Percentiles rank a stretch among this genome's conserved stretches.
Evolutionary conservation across 2,329 filamentous ascomycete genomes (phyloP).

Genomic region (Colletotrichum lentis): DNA sequence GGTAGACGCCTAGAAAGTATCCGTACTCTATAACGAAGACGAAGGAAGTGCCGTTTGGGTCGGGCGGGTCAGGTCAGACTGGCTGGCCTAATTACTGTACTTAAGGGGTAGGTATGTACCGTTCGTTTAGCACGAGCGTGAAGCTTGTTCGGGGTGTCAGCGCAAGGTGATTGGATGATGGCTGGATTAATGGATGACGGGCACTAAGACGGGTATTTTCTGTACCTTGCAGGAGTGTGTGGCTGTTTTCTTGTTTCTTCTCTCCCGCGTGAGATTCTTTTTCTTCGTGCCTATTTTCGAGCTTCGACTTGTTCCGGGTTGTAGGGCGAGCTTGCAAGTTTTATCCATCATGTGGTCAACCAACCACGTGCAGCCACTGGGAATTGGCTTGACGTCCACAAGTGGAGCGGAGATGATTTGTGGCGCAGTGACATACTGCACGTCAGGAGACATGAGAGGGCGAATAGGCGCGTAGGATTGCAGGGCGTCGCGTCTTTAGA

Average conservation of each 20-base stretch:
- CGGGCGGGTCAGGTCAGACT: neutral
- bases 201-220: neutral
- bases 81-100: neutral
- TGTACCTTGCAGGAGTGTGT: conserved; percentile 27
- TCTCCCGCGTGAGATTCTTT: neutral
- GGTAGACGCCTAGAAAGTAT: neutral
- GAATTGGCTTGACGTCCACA: neutral
- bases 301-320: neutral
- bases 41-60: too few relatives aligned
- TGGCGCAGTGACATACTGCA: neutral
- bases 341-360: neutral
- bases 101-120: neutral
- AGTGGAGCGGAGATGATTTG: conserved; percentile 4
- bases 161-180: conserved; percentile 20
- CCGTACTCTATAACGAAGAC: neutral
- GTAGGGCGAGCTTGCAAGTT: neutral
- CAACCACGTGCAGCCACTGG: neutral
- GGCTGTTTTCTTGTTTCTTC: neutral
- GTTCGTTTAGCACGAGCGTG: conserved; percentile 16
- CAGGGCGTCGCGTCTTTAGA: neutral
- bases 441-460: conserved; percentile 1
- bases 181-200: neutral
- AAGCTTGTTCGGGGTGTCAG: conserved; percentile 13
- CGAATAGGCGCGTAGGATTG: conserved; percentile 8
- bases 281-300: neutral